phyloP scores from a whole-genome alignment of 371 early-diverging fungal species.

The Coemansia sp. region DNA sequence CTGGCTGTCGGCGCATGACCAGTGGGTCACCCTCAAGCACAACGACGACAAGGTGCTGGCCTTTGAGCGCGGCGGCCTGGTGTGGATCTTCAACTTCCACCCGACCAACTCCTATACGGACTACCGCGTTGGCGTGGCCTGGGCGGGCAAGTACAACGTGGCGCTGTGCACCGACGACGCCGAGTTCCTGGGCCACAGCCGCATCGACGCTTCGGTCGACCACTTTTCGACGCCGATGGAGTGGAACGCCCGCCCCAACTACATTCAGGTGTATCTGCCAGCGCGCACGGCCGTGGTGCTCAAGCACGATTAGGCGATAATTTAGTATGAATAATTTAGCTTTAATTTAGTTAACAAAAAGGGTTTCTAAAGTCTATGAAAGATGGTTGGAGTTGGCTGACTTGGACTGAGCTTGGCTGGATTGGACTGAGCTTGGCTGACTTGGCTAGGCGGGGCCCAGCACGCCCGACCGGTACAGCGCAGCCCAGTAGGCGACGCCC shows the following conservation, averaged over 20 bases:
- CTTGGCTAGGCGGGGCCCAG: not conserved
- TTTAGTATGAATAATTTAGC: not conserved
- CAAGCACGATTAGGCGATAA: constrained; percentile 3
- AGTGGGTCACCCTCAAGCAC: constrained; percentile 82
- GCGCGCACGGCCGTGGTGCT: constrained; percentile 70
- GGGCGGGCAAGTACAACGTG: constrained; percentile 72
- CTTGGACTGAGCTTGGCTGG: too few species aligned
- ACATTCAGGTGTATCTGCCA: constrained; percentile 79
- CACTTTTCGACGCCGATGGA: constrained; percentile 67
- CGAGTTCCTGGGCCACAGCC: constrained; percentile 76
- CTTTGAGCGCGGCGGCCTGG: constrained; percentile 84
- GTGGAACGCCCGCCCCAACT: constrained; percentile 75
- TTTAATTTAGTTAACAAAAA: not conserved
- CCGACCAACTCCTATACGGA: constrained; percentile 80
- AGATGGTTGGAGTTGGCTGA: too few species aligned
- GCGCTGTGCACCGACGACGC: constrained; percentile 76
- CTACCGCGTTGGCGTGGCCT: constrained; percentile 78
- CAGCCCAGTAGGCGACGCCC: constrained; percentile 70
- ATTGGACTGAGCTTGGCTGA: too few species aligned
- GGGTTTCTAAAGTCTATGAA: not conserved
- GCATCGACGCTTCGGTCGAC: constrained; percentile 63
- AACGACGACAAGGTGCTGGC: constrained; percentile 89
- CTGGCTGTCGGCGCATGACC: constrained; percentile 62
- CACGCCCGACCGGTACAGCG: constrained; percentile 36
- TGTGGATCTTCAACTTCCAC: constrained; percentile 95